These are phyloP conservation scores for Solanum hybrid DNA, from an alignment of 305 asterid genomes.

Conservation along the genomic window DNA sequence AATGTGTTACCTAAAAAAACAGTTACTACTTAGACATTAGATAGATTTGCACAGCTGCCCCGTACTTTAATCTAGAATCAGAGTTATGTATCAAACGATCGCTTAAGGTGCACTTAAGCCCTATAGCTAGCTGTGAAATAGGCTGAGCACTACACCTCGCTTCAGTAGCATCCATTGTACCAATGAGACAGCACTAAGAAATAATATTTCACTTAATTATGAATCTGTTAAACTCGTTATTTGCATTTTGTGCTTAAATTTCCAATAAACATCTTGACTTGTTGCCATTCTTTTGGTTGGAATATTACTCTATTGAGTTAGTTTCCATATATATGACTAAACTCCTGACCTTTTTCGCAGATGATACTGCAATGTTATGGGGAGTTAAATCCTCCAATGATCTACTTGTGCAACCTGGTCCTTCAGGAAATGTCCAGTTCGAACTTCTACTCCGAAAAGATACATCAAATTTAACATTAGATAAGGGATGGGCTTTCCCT, in stretches of 20 bases:
- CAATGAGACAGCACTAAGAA: background rate
- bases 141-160: background rate
- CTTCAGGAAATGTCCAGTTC: conserved; percentile 62
- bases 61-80: background rate
- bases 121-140: background rate
- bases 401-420: conserved; percentile 62
- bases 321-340: background rate
- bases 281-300: background rate
- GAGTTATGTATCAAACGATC: background rate
- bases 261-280: background rate
- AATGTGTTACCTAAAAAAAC: background rate
- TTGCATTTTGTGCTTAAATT: background rate
- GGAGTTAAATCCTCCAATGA: conserved; percentile 76
- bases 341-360: conserved; percentile 20
- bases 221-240: background rate
- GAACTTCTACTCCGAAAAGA: conserved; percentile 72
- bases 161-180: background rate
- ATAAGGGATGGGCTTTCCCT: conserved; percentile 81
- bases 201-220: background rate
- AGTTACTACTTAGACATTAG: background rate
- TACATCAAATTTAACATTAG: conserved; percentile 52
- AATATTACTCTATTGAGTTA: background rate
- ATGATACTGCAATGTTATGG: conserved; percentile 76
- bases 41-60: background rate
- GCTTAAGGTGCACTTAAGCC: background rate